phyloP scores from a whole-genome alignment of 805 yeast genomes.

The Isabelozyma rhagii region DNA sequence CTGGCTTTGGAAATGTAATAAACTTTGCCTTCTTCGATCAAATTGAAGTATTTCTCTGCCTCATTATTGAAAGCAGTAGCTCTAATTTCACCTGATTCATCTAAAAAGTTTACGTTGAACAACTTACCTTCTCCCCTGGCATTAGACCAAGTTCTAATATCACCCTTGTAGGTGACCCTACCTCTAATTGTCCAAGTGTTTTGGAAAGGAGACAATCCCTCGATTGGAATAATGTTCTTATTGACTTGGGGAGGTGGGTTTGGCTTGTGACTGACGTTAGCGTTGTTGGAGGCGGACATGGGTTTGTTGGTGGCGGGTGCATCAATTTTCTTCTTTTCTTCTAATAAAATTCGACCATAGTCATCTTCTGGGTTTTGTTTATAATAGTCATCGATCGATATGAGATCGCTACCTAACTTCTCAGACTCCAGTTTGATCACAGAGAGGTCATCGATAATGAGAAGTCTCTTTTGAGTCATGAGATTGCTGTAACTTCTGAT shows the following conservation, averaged over 20 bases:
- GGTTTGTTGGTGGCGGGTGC: slow-evolving; percentile 6
- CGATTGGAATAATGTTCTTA: slow-evolving; percentile 59
- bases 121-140: slow-evolving; percentile 86
- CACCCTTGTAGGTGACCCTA: slow-evolving; percentile 84
- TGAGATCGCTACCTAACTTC: slow-evolving; percentile 34
- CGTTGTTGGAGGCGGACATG: slow-evolving; percentile 11
- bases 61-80: slow-evolving; percentile 91
- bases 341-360: slow-evolving; percentile 12
- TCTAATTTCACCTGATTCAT: slow-evolving; percentile 93
- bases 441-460: slow-evolving; percentile 46
- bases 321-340: slow-evolving; percentile 4
- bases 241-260: slow-evolving; percentile 4
- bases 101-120: slow-evolving; percentile 82
- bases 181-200: slow-evolving; percentile 91
- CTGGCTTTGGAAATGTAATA: slow-evolving; percentile 81
- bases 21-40: slow-evolving; percentile 84
- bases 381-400: slow-evolving; percentile 55
- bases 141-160: slow-evolving; percentile 83
- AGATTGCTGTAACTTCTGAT: slow-evolving; percentile 42
- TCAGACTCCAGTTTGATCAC: slow-evolving; percentile 36
- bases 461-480: slow-evolving; percentile 47
- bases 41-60: slow-evolving; percentile 74
- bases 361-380: slow-evolving; percentile 57
- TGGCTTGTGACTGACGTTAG: slow-evolving; percentile 1
- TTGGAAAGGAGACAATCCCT: slow-evolving; percentile 87